Percentiles rank a stretch among this genome's conserved stretches.
Evolutionary conservation across 2,329 filamentous ascomycete species (phyloP).

Genomic region (Aureobasidium subglaciale): DNA sequence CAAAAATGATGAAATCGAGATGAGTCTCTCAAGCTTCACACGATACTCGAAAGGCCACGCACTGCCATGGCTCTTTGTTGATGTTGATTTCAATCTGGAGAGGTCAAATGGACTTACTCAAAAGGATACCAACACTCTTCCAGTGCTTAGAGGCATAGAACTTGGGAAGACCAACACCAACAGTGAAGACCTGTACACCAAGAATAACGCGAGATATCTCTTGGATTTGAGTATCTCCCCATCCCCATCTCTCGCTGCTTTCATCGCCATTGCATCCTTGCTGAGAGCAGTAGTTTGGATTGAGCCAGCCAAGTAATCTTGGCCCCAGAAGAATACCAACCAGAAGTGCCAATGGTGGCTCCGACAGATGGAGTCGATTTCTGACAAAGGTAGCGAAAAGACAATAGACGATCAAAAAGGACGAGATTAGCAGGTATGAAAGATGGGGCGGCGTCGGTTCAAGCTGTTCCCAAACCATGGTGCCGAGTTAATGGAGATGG

Average conservation of each 20-base stretch:
- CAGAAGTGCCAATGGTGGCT: constrained; percentile 41
- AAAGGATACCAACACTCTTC: constrained; percentile 42
- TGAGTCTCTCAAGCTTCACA: too few species aligned
- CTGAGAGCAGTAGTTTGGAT: constrained; percentile 33
- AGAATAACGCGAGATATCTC: constrained; percentile 39
- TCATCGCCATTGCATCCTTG: constrained; percentile 19
- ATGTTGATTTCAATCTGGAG: too few species aligned
- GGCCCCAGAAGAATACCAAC: constrained; percentile 41
- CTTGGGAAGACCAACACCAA: constrained; percentile 32
- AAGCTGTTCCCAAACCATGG: constrained; percentile 38
- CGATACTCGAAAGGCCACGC: too few species aligned
- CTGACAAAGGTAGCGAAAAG: constrained; percentile 41
- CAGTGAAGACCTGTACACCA: constrained; percentile 37
- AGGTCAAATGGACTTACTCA: constrained; percentile 21
- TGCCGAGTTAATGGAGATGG: neutral
- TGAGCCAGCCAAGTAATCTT: constrained; percentile 32
- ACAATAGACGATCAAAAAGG: constrained; percentile 40
- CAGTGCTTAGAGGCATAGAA: constrained; percentile 46
- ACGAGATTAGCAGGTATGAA: constrained; percentile 38
- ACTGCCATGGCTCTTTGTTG: too few species aligned
- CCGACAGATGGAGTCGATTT: constrained; percentile 42
- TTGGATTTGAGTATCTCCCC: constrained; percentile 37
- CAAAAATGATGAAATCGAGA: too few species aligned
- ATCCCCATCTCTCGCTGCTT: constrained; percentile 34
- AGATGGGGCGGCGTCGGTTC: constrained; percentile 41